Base-by-base conservation (phyloP, 23 red algal species). In the Porphyridium purpureum region DNA sequence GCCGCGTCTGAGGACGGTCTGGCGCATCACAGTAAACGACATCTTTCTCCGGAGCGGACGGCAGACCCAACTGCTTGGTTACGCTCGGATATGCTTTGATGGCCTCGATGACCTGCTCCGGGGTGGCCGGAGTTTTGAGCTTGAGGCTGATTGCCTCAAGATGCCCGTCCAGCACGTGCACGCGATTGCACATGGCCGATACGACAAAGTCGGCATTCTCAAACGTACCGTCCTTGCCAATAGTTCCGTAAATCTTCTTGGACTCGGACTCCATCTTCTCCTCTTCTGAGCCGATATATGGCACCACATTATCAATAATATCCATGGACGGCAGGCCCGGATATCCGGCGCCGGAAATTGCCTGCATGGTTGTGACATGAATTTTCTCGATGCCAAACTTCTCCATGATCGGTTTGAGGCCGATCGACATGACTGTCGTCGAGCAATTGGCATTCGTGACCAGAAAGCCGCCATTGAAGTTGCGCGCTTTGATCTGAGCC, bases 131-230 rank as follows among this genome's bases (percentile, higher is more conserved):
- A 40, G 56, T 77, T 27, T 60, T 58, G 28, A 94, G 28, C 57
- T 84, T 78, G 19, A 94, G 48, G 0, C 77, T 84, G n/a, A 94
- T 38, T 46, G 59, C 75, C 58, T 94, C 88, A 3, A 64, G 78
- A 42, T 94, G 88, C 19, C 88, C 88, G 50, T 94, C 88, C 0
- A 94, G 61, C 25, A 94, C 88, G 25, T 94, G 60, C 8, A 94
- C 88, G 4, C 88, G 88, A 52, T 94, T 94, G 70, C 88, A 94
- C 88, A 94, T 94, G 24, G 88, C 88, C 25, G 88, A 84, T 44
- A 94, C 62, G 21, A 42, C 79, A 24, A 94, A 33, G 15, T 78
- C 64, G 17, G 88, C 78, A 21, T 63, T 30, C 41, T 61, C 66
- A 62, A 94, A 84, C 4, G 30, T 24, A 20, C 66, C 64, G 32